Evolutionary conservation across 768 basidiomycete genomes (phyloP).

Genomic region (Naganishia friedmannii): DNA sequence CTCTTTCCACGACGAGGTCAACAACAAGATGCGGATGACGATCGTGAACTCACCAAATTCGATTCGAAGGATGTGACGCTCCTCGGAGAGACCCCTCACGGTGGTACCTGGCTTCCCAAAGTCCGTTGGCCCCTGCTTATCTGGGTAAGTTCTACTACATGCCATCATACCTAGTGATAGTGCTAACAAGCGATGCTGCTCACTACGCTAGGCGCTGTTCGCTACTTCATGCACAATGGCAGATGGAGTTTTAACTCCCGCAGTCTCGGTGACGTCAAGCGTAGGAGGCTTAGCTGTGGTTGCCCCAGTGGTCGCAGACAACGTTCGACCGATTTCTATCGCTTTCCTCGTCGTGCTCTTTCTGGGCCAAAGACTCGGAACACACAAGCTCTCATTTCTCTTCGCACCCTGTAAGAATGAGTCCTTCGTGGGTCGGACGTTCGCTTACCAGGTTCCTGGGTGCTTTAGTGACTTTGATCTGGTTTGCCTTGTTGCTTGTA

Average conservation of each 20-base stretch:
- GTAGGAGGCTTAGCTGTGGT: constrained; percentile 68
- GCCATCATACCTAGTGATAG: not conserved
- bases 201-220: constrained; percentile 56
- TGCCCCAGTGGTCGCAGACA: constrained; percentile 55
- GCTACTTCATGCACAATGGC: constrained; percentile 67
- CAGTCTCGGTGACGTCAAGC: constrained; percentile 67
- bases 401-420: constrained; percentile 60
- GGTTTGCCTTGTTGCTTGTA: constrained; percentile 56
- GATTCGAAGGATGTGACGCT: constrained; percentile 28
- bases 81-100: not conserved
- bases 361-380: constrained; percentile 63
- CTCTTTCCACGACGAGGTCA: constrained; percentile 26
- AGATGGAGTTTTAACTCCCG: constrained; percentile 63
- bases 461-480: constrained; percentile 58
- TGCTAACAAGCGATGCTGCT: not conserved
- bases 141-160: constrained; percentile 56
- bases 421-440: not conserved
- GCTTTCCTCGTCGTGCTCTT: constrained; percentile 63
- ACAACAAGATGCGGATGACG: constrained; percentile 56
- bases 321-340: constrained; percentile 63
- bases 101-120: constrained; percentile 37
- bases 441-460: not conserved
- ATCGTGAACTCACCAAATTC: constrained; percentile 61
- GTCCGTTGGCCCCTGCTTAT: constrained; percentile 58
- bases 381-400: constrained; percentile 56